Base-by-base conservation (phyloP, 371 early-diverging fungal genomes). In the Choanephora cucurbitarum region DNA sequence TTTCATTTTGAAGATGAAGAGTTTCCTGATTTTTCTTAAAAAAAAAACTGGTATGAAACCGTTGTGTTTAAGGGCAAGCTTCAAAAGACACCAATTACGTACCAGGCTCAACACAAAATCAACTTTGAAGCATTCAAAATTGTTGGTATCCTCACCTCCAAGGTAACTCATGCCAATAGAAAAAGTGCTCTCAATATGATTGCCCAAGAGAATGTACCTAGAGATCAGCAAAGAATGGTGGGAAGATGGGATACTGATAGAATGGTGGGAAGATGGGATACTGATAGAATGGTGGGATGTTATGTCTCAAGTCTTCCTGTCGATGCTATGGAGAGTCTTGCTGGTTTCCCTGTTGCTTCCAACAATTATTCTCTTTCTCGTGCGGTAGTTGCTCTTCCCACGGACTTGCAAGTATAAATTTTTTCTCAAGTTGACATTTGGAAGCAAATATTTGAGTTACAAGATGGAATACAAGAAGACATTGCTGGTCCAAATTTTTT, bases 401-500 rank as follows among this genome's bases (percentile, higher is more conserved):
- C 1, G 14, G 44, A 34, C 1, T 19, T 60, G 3, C 51, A 55
- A 24, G 6, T 14, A 11, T 11, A 50, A 13, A 32, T 55, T 0
- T 55, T 60, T 10, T 44, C 49, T 8, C 3, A 51, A 5, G 23
- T 60, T 15, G 55, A 60, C 13, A 24, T 17, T 11, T 60, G 51
- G 50, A 42, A 44, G 10, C 44, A 55, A 19, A 49, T 28, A 18
- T 55, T 55, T 15, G 1, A 23, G 3, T 28, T 28, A 9, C 49
- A 33, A 1, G 9, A 40, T 0, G 18, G 40, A 1, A 17, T 60
- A 1, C 45, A 60, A 55, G 23, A 56, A 7, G 61, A 49, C 23
- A 45, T 50, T 14, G 55, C 51, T 7, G 55, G 55, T n/a, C 50
- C 55, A 4, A 45, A 45, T 19, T 49, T 60, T 39, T 44, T 60